Base-by-base conservation (phyloP, 139 green algal species). In the Coccomyxa sp. region DNA sequence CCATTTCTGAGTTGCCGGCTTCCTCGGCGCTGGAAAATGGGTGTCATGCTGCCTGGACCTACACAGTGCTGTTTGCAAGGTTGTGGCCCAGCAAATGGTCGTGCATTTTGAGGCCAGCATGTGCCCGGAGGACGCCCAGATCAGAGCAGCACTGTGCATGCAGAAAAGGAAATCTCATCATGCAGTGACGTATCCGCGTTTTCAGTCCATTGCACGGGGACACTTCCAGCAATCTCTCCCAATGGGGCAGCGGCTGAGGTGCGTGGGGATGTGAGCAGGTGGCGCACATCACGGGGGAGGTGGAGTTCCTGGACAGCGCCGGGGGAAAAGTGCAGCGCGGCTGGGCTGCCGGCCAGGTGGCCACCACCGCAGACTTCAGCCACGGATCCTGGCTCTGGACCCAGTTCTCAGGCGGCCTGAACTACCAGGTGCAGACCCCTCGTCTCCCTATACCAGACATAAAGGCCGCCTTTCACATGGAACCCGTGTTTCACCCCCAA, bases 331-430 rank as follows among this genome's bases (percentile, higher is more conserved):
- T 92, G 60, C 28, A 81, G 21, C 63, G 78, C 23, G 87, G 86
- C 79, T 95, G 91, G 91, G 91, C 91, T 32, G 85, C 81, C 13
- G 85, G 87, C 21, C 91, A 94, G 83, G 85, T 89, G 18, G 82
- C 86, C 30, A 91, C 90, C 25, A 90, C 88, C 13, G 90, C 90
- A 31, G 91, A 94, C 86, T 95, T 94, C 85, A 82, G 80, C 30
- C 92, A 91, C 76, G 89, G 86, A 23, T 93, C 88, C 27, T 91
- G 83, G 77, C 91, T 95, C 77, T 95, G 92, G 92, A 93, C 85
- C 12, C 90, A 95, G 83, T 82, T 95, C 81, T 92, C 85, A 0
- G 92, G 92, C 21, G 92, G 92, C 31, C 87, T 95, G 58, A 95
- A 93, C 82, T 93, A 94, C 85, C 89, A 92, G 86, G 85, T 88